Conservation (phyloP, 306 rosid genomes). For the Astragalus glycyphyllos region DNA sequence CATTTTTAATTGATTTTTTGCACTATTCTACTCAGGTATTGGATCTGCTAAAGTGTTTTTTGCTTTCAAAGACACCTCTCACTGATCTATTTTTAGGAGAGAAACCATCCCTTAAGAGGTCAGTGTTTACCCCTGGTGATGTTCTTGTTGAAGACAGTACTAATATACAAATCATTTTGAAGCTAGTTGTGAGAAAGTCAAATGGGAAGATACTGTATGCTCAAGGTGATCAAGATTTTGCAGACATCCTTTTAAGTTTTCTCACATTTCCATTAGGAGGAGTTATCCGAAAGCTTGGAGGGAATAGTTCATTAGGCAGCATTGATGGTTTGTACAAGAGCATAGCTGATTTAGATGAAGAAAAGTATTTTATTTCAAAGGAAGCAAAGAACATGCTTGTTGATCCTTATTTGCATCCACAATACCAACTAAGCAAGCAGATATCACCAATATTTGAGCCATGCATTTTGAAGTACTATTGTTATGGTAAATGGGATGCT, state of each 20-base stretch:
- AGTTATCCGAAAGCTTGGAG: not conserved
- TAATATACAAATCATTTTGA: not conserved
- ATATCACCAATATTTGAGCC: no score
- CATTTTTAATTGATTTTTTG: no score
- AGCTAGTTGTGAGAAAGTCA: not conserved
- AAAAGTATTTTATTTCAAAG: not conserved
- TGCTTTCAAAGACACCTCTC: not conserved
- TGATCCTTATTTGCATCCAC: not conserved
- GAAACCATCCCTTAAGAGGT: no score
- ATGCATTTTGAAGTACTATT: no score
- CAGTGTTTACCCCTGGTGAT: not conserved
- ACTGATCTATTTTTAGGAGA: not conserved
- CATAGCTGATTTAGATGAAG: not conserved
- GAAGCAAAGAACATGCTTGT: not conserved
- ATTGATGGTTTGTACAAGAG: constrained; percentile 5
- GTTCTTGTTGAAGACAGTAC: not conserved
- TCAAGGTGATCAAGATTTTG: constrained; percentile 7
- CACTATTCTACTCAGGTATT: not conserved
- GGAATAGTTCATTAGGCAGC: not conserved
- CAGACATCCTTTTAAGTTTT: constrained; percentile 3
- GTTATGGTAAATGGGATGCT: not conserved
- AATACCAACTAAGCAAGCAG: no score
- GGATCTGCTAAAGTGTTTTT: not conserved
- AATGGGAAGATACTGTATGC: not conserved
- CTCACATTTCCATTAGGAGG: not conserved